Evolutionary conservation across 345 rosid genomes (phyloP), one percentile per base, ranked within the genome.

Genomic region (Microcos paniculata): DNA sequence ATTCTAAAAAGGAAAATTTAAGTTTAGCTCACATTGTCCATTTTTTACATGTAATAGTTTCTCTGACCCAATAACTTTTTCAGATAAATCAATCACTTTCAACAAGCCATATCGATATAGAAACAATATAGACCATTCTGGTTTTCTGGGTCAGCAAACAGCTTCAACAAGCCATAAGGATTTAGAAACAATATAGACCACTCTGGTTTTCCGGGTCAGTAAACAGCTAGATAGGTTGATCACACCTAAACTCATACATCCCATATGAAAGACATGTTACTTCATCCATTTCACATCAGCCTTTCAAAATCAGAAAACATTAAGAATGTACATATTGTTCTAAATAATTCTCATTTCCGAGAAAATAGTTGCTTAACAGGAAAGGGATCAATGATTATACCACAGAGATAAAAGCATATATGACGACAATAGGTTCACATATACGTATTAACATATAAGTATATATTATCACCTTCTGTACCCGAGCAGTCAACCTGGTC

Each of bases 401-500:
- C n/a, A 28, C n/a, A 28, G 40, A 48, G 26, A 68, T 12, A 28
- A 18, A 3, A 31, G 24, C 9, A 16, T 24, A 68, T 48, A 48
- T 28, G 26, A 19, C 19, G 0, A 62, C 35, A 62, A 15, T 18
- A 35, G 26, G 18, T 62, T 35, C 26, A 38, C 48, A 62, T 30
- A 46, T 19, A 14, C 23, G 46, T 66, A 43, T 46, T 31, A 26
- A 70, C 28, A 12, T 8, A 42, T 43, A n/a, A 42, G 48, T 35
- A 38, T 18, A 13, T 12, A 38, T 8, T 14, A 24, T 65, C 80
- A 93, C 98, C 94, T 96, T 96, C 71, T 96, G 98, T 76, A 93
- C 99, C 52, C 99, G 85, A 74, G 94, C 98, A 74, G 97, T 93
- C 82, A 96, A 83, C 79, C 97, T 89, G 31, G 95, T 93, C 98